Percentiles rank a stretch among this genome's conserved stretches.
Evolutionary conservation across 805 yeast species (phyloP).

Genomic region (Blastobotrys robertii): DNA sequence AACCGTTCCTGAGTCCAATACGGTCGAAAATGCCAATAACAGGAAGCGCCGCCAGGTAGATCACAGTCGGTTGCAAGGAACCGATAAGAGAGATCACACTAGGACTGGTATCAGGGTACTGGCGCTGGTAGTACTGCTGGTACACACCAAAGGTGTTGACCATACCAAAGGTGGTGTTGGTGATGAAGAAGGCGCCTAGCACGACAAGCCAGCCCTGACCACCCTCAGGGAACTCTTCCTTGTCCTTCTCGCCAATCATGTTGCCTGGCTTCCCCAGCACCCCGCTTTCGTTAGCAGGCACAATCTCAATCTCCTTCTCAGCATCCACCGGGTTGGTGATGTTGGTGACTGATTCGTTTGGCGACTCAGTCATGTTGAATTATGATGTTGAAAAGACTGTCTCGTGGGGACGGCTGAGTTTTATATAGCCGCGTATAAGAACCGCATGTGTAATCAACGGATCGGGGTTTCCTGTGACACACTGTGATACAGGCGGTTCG

Average conservation of each 20-base stretch:
- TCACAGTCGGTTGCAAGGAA: constrained; percentile 38
- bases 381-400: too few species aligned
- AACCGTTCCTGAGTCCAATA: constrained; percentile 33
- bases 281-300: too few species aligned
- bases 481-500: too few species aligned
- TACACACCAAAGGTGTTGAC: constrained; percentile 51
- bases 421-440: too few species aligned
- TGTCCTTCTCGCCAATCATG: constrained; percentile 17
- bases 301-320: too few species aligned
- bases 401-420: too few species aligned
- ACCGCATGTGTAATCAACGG: too few species aligned
- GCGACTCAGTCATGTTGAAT: too few species aligned
- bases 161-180: constrained; percentile 48
- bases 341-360: too few species aligned
- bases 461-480: too few species aligned
- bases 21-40: constrained; percentile 33
- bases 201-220: constrained; percentile 47
- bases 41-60: constrained; percentile 31
- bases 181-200: constrained; percentile 35
- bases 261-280: too few species aligned
- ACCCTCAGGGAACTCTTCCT: constrained; percentile 34
- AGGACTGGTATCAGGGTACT: constrained; percentile 36
- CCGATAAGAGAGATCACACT: constrained; percentile 46
- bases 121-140: constrained; percentile 38
- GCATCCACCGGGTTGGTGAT: too few species aligned